These are phyloP conservation scores for Magnaporthiopsis rhizophila DNA, from an alignment of 2,329 filamentous ascomycete species.

Conservation along the genomic window DNA sequence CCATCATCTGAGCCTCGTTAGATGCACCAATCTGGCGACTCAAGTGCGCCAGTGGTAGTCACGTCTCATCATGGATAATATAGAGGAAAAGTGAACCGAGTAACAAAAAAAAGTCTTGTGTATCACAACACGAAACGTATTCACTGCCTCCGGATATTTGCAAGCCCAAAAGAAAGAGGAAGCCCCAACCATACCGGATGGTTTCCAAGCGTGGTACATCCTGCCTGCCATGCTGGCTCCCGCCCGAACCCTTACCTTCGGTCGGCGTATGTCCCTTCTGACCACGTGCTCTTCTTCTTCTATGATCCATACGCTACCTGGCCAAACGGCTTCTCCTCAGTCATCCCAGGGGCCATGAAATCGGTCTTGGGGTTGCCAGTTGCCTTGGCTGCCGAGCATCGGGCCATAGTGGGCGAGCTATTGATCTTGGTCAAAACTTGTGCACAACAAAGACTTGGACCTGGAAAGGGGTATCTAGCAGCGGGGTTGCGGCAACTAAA, in stretches of 20 bases:
- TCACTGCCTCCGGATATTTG: not conserved
- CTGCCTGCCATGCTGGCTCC: constrained; percentile 18
- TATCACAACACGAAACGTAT: not conserved
- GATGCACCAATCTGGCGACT: not conserved
- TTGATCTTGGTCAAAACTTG: constrained; percentile 1
- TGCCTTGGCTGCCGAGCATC: constrained; percentile 89
- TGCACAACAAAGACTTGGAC: not conserved
- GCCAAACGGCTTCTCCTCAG: constrained; percentile 53
- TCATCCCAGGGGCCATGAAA: constrained; percentile 66
- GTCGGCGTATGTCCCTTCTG: not conserved
- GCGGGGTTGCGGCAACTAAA: not conserved
- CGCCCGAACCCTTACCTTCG: constrained; percentile 5
- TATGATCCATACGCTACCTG: constrained; percentile 52
- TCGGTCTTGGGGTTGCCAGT: constrained; percentile 71
- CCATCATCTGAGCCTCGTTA: not conserved
- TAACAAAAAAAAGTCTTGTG: not conserved
- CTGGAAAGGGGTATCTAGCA: not conserved
- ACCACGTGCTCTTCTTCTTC: constrained; percentile 11
- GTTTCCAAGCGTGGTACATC: constrained; percentile 2
- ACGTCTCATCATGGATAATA: not conserved
- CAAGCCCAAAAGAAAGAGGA: constrained; percentile 19
- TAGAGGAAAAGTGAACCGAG: not conserved
- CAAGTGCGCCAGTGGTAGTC: too few species aligned
- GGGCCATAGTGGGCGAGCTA: constrained; percentile 96
- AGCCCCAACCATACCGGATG: constrained; percentile 28